Evolutionary conservation across 768 basidiomycete species (phyloP).

Genomic region (Neoboletus brunneissimus): DNA sequence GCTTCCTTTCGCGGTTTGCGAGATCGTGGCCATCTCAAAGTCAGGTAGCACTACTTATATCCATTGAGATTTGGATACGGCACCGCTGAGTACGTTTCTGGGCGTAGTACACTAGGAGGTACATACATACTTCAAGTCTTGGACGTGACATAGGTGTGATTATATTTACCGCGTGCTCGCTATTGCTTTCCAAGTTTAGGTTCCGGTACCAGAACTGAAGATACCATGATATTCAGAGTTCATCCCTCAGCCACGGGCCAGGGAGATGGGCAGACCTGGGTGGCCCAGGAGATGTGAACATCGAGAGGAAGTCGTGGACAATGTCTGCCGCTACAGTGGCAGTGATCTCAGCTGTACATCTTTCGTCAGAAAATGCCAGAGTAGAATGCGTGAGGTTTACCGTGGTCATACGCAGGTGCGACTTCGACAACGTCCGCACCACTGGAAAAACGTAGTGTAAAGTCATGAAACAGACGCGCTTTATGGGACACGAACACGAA

Average conservation of each 20-base stretch:
- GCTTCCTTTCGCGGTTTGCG: background rate
- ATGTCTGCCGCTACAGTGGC: constrained; percentile 44
- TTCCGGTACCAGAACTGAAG: background rate
- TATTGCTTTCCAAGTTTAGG: background rate
- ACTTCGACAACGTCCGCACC: constrained; percentile 28
- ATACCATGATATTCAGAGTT: constrained; percentile 10
- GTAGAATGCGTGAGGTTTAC: constrained; percentile 6
- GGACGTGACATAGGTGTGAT: background rate
- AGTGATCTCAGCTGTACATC: constrained; percentile 36
- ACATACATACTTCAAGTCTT: background rate
- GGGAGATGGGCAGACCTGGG: constrained; percentile 19
- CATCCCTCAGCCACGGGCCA: constrained; percentile 17
- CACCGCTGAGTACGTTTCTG: constrained; percentile 31
- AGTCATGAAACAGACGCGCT: background rate
- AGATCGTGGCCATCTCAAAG: background rate
- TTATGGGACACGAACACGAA: constrained; percentile 52
- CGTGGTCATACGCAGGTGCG: constrained; percentile 28
- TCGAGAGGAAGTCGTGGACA: constrained; percentile 44
- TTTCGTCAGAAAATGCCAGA: constrained; percentile 5
- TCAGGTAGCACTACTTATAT: background rate
- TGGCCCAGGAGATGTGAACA: constrained; percentile 32
- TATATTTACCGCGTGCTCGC: background rate
- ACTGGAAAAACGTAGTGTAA: constrained; percentile 4
- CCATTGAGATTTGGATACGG: background rate
- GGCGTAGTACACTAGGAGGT: constrained; percentile 38